Evolutionary conservation across 2,329 filamentous ascomycete genomes (phyloP).

Genomic region (Fusarium sterilihyphosum): DNA sequence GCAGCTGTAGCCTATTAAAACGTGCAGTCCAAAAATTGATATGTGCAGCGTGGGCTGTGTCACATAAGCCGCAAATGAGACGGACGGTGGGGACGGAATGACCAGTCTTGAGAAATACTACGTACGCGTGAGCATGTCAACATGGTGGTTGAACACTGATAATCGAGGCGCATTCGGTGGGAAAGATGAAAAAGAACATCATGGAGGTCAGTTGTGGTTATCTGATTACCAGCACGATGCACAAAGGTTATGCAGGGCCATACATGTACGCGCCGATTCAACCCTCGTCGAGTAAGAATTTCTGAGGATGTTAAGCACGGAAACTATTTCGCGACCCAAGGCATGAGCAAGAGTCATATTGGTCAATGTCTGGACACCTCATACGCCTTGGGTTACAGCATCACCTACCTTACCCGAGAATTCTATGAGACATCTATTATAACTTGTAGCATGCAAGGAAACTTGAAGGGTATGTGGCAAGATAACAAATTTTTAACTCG

Average conservation of each 20-base stretch:
- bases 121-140: slow-evolving; percentile 24
- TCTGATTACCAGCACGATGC: slow-evolving; percentile 22
- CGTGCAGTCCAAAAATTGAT: not conserved
- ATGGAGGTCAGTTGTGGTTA: slow-evolving; percentile 4
- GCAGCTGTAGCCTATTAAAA: slow-evolving; percentile 16
- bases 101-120: slow-evolving; percentile 20
- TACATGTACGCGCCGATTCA: slow-evolving; percentile 13
- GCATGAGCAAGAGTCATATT: not conserved
- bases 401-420: not conserved
- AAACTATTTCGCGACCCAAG: not conserved
- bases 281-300: not conserved
- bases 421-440: not conserved
- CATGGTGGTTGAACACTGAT: not conserved
- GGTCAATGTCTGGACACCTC: not conserved
- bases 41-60: not conserved
- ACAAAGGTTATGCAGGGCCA: not conserved
- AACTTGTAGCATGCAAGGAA: not conserved
- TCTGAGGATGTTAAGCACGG: not conserved
- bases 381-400: not conserved
- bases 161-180: slow-evolving; percentile 16
- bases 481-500: not conserved
- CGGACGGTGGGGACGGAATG: slow-evolving; percentile 21
- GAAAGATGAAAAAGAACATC: not conserved
- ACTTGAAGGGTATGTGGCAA: not conserved
- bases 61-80: slow-evolving; percentile 2